These are phyloP conservation scores for Pseudocercospora vitis DNA, from an alignment of 2,329 filamentous ascomycete genomes.

Conservation along the genomic window DNA sequence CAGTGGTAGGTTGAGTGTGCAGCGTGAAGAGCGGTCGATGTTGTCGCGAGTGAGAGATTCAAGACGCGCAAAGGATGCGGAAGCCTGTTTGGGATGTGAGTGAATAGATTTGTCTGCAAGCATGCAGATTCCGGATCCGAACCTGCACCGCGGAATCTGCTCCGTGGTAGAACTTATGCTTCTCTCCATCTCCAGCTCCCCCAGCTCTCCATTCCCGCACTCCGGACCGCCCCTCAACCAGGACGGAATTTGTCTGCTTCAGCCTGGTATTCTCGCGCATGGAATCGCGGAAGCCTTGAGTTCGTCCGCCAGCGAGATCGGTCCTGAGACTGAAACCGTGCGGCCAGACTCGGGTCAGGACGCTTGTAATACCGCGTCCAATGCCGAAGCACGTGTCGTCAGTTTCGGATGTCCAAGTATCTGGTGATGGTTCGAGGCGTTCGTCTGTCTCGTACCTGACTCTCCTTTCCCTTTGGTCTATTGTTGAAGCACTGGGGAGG, in stretches of 20 bases:
- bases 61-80: no score
- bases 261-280: no score
- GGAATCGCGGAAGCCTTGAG: background rate
- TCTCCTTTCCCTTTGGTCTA: background rate
- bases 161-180: background rate
- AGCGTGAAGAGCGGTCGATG: background rate
- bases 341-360: background rate
- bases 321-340: background rate
- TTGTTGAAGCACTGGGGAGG: background rate
- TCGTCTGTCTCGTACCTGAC: background rate
- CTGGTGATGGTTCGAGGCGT: background rate
- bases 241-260: background rate
- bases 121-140: no score
- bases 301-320: background rate
- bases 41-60: no score
- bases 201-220: no score
- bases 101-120: no score
- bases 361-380: slow-evolving; percentile 18
- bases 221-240: no score
- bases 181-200: background rate
- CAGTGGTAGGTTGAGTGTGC: background rate
- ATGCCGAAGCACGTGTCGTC: slow-evolving; percentile 16
- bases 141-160: background rate
- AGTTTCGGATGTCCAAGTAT: slow-evolving; percentile 10
- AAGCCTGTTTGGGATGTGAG: no score